Evolutionary conservation across 129 eudicot species (phyloP).

Genomic region (Kitagawia praeruptora): DNA sequence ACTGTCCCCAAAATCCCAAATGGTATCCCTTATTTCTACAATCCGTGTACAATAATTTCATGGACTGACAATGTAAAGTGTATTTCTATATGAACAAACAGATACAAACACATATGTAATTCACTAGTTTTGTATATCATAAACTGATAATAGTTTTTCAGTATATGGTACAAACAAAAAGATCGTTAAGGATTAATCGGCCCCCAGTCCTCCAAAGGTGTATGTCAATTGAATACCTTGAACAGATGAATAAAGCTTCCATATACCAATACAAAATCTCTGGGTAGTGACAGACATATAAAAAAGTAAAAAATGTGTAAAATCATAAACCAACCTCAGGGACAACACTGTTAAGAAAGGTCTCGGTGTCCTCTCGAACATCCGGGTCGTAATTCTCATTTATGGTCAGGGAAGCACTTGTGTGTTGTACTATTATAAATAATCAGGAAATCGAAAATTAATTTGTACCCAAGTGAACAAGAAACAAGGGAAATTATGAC

Average conservation of each 20-base stretch:
- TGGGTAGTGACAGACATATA: not conserved
- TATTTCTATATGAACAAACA: not conserved
- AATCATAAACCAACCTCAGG: slow-evolving; percentile 62
- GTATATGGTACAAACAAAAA: not conserved
- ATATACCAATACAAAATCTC: not conserved
- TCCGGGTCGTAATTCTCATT: slow-evolving; percentile 93
- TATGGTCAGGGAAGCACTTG: slow-evolving; percentile 93
- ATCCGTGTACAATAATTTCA: not conserved
- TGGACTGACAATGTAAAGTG: not conserved
- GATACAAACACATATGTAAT: not conserved
- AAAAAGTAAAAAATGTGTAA: not conserved
- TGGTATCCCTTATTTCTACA: too few species aligned
- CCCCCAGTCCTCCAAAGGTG: not conserved
- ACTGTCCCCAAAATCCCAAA: too few species aligned
- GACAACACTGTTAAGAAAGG: slow-evolving; percentile 77
- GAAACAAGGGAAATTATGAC: not conserved
- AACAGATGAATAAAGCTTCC: slow-evolving; percentile 1
- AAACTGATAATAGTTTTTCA: not conserved
- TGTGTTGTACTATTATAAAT: slow-evolving; percentile 73
- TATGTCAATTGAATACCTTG: not conserved
- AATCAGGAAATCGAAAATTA: not conserved
- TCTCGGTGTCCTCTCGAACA: slow-evolving; percentile 90
- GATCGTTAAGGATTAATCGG: not conserved
- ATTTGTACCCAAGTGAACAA: not conserved
- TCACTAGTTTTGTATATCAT: not conserved